A percentile compares a stretch with the other conserved stretches of the same genome.
Evolutionary conservation across 2,329 filamentous ascomycete genomes (phyloP).

Genomic region (Epichloe scottii): DNA sequence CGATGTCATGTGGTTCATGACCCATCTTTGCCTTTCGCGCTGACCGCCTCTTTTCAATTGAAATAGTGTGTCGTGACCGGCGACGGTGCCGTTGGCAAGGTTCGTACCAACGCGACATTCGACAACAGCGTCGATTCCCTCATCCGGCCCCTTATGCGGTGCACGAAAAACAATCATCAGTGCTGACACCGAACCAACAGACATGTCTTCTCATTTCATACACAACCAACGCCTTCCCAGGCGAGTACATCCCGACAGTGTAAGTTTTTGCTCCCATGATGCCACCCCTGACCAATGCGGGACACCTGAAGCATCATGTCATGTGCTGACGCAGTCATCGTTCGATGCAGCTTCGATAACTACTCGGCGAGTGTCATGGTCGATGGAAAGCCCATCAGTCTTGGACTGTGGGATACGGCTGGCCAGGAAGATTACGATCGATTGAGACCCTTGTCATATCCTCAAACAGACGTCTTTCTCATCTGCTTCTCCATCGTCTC

Average conservation of each 20-base stretch:
- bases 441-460: conserved; percentile 88
- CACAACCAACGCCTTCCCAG: conserved; percentile 98
- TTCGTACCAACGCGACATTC: conserved; percentile 3
- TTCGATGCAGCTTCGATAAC: conserved; percentile 71
- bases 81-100: conserved; percentile 97
- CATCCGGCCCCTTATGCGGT: neutral
- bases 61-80: conserved; percentile 90
- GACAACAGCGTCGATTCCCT: neutral
- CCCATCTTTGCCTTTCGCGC: conserved; percentile 10
- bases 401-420: conserved; percentile 96
- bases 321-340: conserved; percentile 3
- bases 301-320: neutral
- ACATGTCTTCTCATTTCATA: conserved; percentile 99
- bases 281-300: conserved; percentile 3
- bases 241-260: conserved; percentile 99
- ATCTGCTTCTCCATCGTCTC: conserved; percentile 98
- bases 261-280: conserved; percentile 33
- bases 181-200: conserved; percentile 31
- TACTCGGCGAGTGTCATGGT: conserved; percentile 99
- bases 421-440: conserved; percentile 98
- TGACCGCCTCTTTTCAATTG: conserved; percentile 13
- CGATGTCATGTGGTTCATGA: neutral
- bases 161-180: neutral
- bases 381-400: conserved; percentile 91
- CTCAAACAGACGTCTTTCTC: conserved; percentile 94